Evolutionary conservation across 208 protist genomes (phyloP), one percentile per base, ranked within the genome.

Genomic region (Blastocrithidia nonstop): DNA sequence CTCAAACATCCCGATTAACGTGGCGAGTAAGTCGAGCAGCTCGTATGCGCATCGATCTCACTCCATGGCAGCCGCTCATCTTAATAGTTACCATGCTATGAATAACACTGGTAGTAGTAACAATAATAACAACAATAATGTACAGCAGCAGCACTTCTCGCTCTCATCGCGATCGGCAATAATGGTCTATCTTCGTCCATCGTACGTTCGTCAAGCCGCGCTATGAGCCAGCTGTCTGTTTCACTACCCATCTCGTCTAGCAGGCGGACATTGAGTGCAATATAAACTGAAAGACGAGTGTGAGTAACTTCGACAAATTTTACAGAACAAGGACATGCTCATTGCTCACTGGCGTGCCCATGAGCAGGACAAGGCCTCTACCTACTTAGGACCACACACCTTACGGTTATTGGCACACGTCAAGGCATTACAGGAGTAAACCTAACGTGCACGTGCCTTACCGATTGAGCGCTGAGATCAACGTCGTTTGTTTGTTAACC

Each of bases 231-330:
- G 63, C 43, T 62, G 64, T 37, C 66, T 88, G 37, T 73, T 88
- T 31, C 72, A 76, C 52, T 54, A 50, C 36, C 78, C 78, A 0
- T 51, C 56, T 1, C 52, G 40, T 21, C 35, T 81, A 0, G 46
- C 45, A 3, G 54, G 40, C 0, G 68, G 69, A 3, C 32, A 37
- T n/a, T 88, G 78, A 74, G 51, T 84, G 11, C 76, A 88, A 68
- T 88, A 84, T 66, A 88, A 84, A 55, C 66, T 88, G n/a, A 88
- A 88, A 58, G 71, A 82, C 47, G 78, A 88, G 57, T 70, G 57
- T 35, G 71, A 81, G 33, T 50, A 78, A 25, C 64, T 84, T 38
- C 73, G 78, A 2, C 61, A 70, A 27, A 65, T 76, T 2, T 61
- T 88, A n/a, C 78, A 88, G 45, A 67, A 66, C 45, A 88, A 82